These are phyloP conservation scores for Dipteronia dyeriana DNA, from an alignment of 345 rosid genomes.

Conservation along the genomic window DNA sequence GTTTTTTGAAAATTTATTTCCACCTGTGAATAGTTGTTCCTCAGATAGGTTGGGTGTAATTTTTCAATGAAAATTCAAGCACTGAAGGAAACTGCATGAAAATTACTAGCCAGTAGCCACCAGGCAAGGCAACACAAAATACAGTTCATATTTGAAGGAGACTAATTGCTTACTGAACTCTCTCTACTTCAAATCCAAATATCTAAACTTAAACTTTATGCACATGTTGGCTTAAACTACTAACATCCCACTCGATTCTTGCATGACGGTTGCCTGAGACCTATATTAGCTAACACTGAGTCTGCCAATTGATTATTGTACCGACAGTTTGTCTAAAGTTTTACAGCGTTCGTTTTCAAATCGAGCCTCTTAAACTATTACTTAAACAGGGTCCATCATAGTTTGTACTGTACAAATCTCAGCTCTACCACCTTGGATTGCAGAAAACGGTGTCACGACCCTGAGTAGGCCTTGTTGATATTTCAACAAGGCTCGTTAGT, in stretches of 20 bases:
- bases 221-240: not conserved
- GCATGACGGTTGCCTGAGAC: not conserved
- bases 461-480: not conserved
- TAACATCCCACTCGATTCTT: conserved; percentile 3
- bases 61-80: not conserved
- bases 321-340: not conserved
- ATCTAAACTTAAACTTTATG: too few relatives aligned
- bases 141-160: conserved; percentile 3
- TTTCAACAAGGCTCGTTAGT: conserved; percentile 10
- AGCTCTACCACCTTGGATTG: not conserved
- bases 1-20: too few relatives aligned
- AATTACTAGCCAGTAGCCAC: not conserved
- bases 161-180: too few relatives aligned
- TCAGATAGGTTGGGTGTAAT: too few relatives aligned
- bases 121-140: not conserved
- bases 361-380: not conserved
- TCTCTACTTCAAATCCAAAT: too few relatives aligned
- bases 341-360: conserved; percentile 9
- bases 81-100: not conserved
- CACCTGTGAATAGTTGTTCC: too few relatives aligned
- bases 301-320: conserved; percentile 4
- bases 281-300: not conserved
- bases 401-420: conserved; percentile 8
- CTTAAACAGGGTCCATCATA: not conserved
- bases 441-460: not conserved